Evolutionary conservation across 371 early-diverging fungal species (phyloP).

Genomic region (Coemansia sp.): DNA sequence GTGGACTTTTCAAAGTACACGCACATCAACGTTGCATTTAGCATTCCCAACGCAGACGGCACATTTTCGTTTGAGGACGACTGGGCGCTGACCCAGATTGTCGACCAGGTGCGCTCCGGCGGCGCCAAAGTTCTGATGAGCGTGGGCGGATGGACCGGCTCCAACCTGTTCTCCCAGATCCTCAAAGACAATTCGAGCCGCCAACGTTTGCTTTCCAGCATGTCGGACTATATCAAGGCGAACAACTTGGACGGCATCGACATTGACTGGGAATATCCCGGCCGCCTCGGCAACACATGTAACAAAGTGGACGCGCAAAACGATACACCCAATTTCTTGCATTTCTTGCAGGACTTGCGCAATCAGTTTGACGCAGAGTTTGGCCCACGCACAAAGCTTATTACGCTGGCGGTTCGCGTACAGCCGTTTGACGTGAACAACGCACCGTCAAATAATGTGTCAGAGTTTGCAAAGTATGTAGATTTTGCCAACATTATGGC

Average conservation of each 20-base stretch:
- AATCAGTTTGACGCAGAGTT: constrained; percentile 59
- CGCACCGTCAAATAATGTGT: constrained; percentile 57
- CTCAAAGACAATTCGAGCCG: constrained; percentile 46
- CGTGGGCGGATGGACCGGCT: constrained; percentile 53
- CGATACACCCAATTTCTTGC: constrained; percentile 65
- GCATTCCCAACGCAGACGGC: constrained; percentile 24
- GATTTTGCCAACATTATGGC: constrained; percentile 72
- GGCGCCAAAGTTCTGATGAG: constrained; percentile 58
- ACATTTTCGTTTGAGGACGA: constrained; percentile 32
- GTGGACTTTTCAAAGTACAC: constrained; percentile 42
- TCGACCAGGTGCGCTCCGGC: constrained; percentile 45
- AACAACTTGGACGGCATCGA: constrained; percentile 53
- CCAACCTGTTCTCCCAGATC: constrained; percentile 55
- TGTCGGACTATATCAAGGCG: constrained; percentile 54
- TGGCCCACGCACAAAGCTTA: constrained; percentile 56
- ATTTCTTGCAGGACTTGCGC: constrained; percentile 64
- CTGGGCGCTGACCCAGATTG: constrained; percentile 24
- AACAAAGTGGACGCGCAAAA: constrained; percentile 58
- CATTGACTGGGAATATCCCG: constrained; percentile 81
- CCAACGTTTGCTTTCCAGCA: constrained; percentile 61
- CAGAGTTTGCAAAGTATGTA: constrained; percentile 62
- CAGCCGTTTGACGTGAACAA: constrained; percentile 59
- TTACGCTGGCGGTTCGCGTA: constrained; percentile 72
- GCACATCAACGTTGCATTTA: constrained; percentile 45
- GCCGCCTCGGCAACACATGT: constrained; percentile 65